Percentiles rank a stretch among this genome's conserved stretches.
These are phyloP conservation scores for Sclerotinia glacialis DNA, from an alignment of 2,329 filamentous ascomycete genomes.

Conservation along the genomic window DNA sequence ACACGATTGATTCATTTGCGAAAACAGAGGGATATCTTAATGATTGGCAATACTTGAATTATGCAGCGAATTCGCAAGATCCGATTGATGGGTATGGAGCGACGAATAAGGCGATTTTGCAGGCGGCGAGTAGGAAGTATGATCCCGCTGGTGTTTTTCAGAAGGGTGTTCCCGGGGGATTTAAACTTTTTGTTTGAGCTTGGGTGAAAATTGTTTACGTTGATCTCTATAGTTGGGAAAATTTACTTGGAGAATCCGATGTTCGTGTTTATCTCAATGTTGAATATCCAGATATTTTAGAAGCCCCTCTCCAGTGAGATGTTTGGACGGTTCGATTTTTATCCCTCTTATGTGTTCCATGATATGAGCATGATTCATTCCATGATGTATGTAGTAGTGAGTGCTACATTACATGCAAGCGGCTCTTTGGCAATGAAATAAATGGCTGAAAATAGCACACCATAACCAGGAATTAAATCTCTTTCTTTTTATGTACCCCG, in stretches of 20 bases:
- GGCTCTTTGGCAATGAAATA: no score
- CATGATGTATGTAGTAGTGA: no score
- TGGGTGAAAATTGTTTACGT: background rate
- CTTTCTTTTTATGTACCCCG: no score
- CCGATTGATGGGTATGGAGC: constrained; percentile 44
- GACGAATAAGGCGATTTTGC: constrained; percentile 41
- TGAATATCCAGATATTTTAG: background rate
- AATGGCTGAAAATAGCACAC: no score
- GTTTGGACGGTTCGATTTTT: background rate
- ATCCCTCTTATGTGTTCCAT: background rate
- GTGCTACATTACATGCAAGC: no score
- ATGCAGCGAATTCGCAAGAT: constrained; percentile 44
- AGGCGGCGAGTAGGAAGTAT: constrained; percentile 39
- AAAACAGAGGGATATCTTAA: background rate
- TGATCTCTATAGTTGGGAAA: background rate
- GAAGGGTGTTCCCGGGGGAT: constrained; percentile 35
- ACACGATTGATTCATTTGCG: constrained; percentile 6
- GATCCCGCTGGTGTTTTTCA: constrained; percentile 43
- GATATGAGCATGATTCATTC: no score
- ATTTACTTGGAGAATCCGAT: background rate
- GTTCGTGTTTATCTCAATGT: background rate
- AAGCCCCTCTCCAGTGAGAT: background rate
- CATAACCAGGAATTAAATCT: no score
- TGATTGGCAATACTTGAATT: constrained; percentile 44
- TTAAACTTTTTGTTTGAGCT: constrained; percentile 29